These are phyloP conservation scores for Protoeuglena noctilucae DNA, from an alignment of 139 green algal genomes.

Conservation along the genomic window DNA sequence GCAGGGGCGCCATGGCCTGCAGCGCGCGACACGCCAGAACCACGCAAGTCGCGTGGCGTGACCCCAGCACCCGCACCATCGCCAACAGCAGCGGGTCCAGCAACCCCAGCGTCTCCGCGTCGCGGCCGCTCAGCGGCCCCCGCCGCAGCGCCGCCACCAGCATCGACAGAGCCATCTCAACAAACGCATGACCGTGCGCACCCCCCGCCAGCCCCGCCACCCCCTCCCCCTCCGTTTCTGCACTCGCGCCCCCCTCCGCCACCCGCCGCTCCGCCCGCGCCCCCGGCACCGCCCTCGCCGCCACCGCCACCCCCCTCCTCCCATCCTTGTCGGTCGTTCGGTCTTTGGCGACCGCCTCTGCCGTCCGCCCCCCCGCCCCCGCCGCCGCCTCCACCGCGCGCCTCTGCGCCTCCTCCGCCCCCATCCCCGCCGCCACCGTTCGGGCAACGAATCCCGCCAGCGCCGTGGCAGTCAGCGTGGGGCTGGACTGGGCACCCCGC, in stretches of 20 bases:
- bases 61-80: constrained; percentile 35
- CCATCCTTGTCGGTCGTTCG: not conserved
- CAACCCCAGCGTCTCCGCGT: constrained; percentile 19
- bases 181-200: constrained; percentile 55
- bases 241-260: not conserved
- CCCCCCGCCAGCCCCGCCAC: constrained; percentile 7
- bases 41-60: constrained; percentile 27
- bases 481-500: constrained; percentile 50
- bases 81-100: constrained; percentile 54
- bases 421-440: constrained; percentile 23
- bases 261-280: not conserved
- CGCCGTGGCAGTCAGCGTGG: constrained; percentile 27
- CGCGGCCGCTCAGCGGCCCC: constrained; percentile 15
- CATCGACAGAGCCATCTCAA: constrained; percentile 61
- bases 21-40: constrained; percentile 34
- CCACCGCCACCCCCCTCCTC: no score
- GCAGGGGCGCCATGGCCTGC: constrained; percentile 26
- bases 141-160: constrained; percentile 28
- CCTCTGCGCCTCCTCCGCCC: constrained; percentile 21
- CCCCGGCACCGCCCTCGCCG: not conserved
- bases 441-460: constrained; percentile 41
- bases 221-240: not conserved
- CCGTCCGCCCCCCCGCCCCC: constrained; percentile 16
- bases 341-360: constrained; percentile 4
- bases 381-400: constrained; percentile 23